Evolutionary conservation across 169 alveolate species (phyloP).

Genomic region (Theileria sp.): DNA sequence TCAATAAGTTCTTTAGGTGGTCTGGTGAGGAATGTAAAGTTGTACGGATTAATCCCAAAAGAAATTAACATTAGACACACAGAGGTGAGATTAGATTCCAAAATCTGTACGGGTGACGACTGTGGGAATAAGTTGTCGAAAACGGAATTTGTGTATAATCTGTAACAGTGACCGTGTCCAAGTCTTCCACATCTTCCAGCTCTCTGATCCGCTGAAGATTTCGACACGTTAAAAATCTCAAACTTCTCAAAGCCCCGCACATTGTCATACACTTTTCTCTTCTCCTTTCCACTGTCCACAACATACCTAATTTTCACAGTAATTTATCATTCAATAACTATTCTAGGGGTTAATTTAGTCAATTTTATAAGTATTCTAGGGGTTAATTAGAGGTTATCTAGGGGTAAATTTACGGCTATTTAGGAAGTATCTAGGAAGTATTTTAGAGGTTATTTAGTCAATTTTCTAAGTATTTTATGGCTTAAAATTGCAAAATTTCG

Average conservation of each 20-base stretch:
- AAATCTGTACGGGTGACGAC: conserved; percentile 50
- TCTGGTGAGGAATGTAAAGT: conserved; percentile 49
- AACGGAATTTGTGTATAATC: conserved; percentile 90
- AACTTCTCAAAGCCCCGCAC: conserved; percentile 85
- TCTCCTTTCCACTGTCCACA: conserved; percentile 95
- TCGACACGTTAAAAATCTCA: conserved; percentile 85
- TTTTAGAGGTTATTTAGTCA: no score
- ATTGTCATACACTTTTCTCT: conserved; percentile 85
- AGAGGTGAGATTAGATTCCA: conserved; percentile 38
- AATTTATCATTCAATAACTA: neutral
- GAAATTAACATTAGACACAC: conserved; percentile 23
- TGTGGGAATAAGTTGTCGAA: conserved; percentile 64
- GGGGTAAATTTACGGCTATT: no score
- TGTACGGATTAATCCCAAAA: conserved; percentile 39
- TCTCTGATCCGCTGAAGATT: conserved; percentile 93
- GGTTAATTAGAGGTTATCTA: no score
- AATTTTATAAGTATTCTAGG: neutral
- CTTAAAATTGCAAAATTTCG: neutral
- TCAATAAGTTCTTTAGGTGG: conserved; percentile 49
- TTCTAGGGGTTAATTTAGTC: neutral
- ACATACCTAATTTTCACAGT: conserved; percentile 78
- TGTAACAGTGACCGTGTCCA: conserved; percentile 97
- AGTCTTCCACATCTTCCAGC: conserved; percentile 99
- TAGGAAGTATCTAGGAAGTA: no score
- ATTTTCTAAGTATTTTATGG: neutral